Evolutionary conservation across 495 filamentous ascomycete species (phyloP).

Genomic region (Bathelium albidoporum): DNA sequence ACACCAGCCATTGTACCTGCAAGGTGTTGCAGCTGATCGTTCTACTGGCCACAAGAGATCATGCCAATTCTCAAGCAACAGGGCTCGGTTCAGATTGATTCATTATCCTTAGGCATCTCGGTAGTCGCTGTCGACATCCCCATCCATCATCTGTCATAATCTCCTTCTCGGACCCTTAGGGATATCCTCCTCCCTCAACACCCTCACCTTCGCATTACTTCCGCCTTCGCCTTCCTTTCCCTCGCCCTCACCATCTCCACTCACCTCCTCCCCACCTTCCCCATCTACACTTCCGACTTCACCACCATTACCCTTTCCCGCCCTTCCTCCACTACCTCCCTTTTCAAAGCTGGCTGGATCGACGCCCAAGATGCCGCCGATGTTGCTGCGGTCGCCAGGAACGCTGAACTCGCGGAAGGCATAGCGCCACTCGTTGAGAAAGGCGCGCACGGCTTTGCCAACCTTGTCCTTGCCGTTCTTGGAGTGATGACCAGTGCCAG

Average conservation of each 20-base stretch:
- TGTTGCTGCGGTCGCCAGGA: slow-evolving; percentile 77
- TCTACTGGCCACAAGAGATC: not conserved
- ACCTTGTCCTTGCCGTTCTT: slow-evolving; percentile 99
- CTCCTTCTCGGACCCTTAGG: not conserved
- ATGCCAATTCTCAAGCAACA: not conserved
- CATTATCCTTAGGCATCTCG: slow-evolving; percentile 33
- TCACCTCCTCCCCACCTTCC: not conserved
- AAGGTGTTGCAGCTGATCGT: not conserved
- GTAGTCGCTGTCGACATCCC: slow-evolving; percentile 13
- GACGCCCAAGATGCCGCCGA: slow-evolving; percentile 89
- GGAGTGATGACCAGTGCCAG: slow-evolving; percentile 92
- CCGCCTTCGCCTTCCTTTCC: not conserved
- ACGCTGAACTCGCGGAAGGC: slow-evolving; percentile 94
- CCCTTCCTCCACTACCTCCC: slow-evolving; percentile 13
- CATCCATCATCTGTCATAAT: slow-evolving; percentile 28
- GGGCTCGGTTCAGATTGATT: slow-evolving; percentile 17
- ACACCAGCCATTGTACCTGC: too few species aligned
- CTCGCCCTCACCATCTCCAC: not conserved
- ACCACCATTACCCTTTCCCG: not conserved
- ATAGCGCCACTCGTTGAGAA: slow-evolving; percentile 92
- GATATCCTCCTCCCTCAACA: not conserved
- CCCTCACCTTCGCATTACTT: not conserved
- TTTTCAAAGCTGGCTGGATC: slow-evolving; percentile 86
- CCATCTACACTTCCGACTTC: not conserved
- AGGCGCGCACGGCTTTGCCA: slow-evolving; percentile 81